Evolutionary conservation across 768 basidiomycete species (phyloP).

Genomic region (Pholiota molesta): DNA sequence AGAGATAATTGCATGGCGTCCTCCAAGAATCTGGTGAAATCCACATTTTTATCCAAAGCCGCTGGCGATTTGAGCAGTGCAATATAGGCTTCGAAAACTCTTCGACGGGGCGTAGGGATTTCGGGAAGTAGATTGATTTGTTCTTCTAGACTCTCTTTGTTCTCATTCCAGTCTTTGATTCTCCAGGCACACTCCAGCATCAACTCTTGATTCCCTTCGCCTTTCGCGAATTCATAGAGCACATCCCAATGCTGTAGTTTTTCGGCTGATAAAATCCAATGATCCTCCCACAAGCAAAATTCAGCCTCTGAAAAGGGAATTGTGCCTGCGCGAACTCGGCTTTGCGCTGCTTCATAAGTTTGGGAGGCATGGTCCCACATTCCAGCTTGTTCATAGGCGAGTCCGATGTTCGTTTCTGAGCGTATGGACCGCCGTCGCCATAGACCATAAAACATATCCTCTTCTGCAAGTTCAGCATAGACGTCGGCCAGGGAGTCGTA

Average conservation of each 20-base stretch:
- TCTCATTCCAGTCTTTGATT: slow-evolving; percentile 87
- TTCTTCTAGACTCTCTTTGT: slow-evolving; percentile 76
- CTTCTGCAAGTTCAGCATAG: slow-evolving; percentile 94
- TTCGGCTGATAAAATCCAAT: slow-evolving; percentile 95
- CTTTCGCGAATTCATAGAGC: slow-evolving; percentile 86
- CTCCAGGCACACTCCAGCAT: slow-evolving; percentile 96
- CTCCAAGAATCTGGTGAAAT: slow-evolving; percentile 88
- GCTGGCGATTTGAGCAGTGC: slow-evolving; percentile 85
- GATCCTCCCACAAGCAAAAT: slow-evolving; percentile 98
- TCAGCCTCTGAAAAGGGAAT: slow-evolving; percentile 94
- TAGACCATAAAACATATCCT: slow-evolving; percentile 95
- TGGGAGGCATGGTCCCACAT: slow-evolving; percentile 94
- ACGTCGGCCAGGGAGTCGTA: slow-evolving; percentile 92
- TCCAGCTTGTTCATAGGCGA: slow-evolving; percentile 94
- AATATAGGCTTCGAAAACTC: slow-evolving; percentile 96
- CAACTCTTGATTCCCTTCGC: slow-evolving; percentile 89
- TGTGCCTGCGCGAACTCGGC: slow-evolving; percentile 74
- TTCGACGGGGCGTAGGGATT: slow-evolving; percentile 90
- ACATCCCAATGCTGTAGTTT: slow-evolving; percentile 99
- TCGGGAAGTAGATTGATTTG: slow-evolving; percentile 82
- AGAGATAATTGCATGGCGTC: slow-evolving; percentile 97
- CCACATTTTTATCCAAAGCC: slow-evolving; percentile 79
- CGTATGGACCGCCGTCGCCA: slow-evolving; percentile 93
- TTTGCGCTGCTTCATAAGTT: slow-evolving; percentile 90
- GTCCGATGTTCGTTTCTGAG: slow-evolving; percentile 83